Evolutionary conservation across 768 basidiomycete genomes (phyloP), one percentile per base, ranked within the genome.

Genomic region (Russula ochroleuca): DNA sequence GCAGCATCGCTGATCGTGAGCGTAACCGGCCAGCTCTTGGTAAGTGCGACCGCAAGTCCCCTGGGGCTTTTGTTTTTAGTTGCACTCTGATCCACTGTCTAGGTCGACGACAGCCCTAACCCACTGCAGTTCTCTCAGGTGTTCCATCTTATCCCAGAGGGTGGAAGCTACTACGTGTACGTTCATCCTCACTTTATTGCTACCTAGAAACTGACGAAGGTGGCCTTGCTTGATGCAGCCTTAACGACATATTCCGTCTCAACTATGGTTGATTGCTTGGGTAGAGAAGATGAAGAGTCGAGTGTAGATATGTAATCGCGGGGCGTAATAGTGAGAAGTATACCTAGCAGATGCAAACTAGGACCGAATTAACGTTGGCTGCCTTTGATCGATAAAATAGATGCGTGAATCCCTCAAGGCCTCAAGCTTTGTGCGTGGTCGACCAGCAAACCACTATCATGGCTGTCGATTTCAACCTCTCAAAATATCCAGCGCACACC

Each of bases 241-340:
- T 81, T 72, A 96, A 96, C 75, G 92, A 95, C 73, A 86, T 95
- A 65, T 95, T 97, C 90, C 89, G 92, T 67, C 86, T 94, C 75
- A 92, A 92, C 78, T 83, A 85, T 72, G 88, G 84, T 68, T 74
- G 54, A 68, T 64, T 28, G 55, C 33, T 13, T 28, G 40, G 21
- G 28, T 28, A 40, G 19, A 47, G 49, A 35, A 56, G 23, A 25
- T 13, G 15, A 54, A 8, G 52, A 11, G 52, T 13, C 28, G 40
- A 50, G 51, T 50, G 59, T 64, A 65, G 59, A 65, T 51, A 48
- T 49, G 53, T 56, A 57, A 47, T 35, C 40, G 21, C 38, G 19
- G 33, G n/a, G 51, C 21, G 51, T 63, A 59, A 51, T 38, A 45
- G 52, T 40, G 53, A 51, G 48, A 61, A 51, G 54, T 61, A 65